Evolutionary conservation across 306 rosid genomes (phyloP).

Genomic region (Cucurbita pepo): DNA sequence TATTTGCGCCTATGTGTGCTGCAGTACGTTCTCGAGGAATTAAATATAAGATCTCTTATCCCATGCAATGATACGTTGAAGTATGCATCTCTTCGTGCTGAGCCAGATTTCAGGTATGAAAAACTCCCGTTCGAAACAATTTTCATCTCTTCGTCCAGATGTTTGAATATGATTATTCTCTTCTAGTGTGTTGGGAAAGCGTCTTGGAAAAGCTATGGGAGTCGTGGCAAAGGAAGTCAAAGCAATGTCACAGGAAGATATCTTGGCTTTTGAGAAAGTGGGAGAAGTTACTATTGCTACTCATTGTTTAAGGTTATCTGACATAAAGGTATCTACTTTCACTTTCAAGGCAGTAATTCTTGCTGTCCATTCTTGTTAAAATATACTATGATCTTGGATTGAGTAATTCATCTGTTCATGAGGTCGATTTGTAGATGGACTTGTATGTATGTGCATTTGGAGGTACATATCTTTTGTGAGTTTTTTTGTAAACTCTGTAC

Average conservation of each 20-base stretch:
- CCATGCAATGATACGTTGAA: constrained; percentile 76
- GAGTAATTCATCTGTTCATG: neutral
- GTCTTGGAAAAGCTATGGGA: constrained; percentile 86
- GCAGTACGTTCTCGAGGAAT: constrained; percentile 88
- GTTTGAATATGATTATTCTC: constrained; percentile 5
- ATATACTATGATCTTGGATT: neutral
- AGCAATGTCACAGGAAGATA: constrained; percentile 74
- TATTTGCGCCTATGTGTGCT: constrained; percentile 14
- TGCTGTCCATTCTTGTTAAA: neutral
- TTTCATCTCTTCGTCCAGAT: neutral
- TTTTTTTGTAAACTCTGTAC: neutral
- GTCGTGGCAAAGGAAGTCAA: constrained; percentile 65
- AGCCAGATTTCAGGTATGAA: constrained; percentile 80
- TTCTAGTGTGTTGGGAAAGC: constrained; percentile 66
- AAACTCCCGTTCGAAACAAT: neutral
- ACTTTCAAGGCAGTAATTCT: neutral
- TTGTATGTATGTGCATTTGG: neutral
- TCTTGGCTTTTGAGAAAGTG: constrained; percentile 69
- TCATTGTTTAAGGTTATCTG: constrained; percentile 63
- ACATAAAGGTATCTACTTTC: constrained; percentile 58
- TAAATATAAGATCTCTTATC: constrained; percentile 66
- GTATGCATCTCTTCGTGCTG: constrained; percentile 80
- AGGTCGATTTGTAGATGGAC: neutral
- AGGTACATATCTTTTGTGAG: neutral
- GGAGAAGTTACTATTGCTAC: constrained; percentile 62